Evolutionary conservation across 768 basidiomycete species (phyloP), one percentile per base, ranked within the genome.

Genomic region (Cyclocybe aegerita): DNA sequence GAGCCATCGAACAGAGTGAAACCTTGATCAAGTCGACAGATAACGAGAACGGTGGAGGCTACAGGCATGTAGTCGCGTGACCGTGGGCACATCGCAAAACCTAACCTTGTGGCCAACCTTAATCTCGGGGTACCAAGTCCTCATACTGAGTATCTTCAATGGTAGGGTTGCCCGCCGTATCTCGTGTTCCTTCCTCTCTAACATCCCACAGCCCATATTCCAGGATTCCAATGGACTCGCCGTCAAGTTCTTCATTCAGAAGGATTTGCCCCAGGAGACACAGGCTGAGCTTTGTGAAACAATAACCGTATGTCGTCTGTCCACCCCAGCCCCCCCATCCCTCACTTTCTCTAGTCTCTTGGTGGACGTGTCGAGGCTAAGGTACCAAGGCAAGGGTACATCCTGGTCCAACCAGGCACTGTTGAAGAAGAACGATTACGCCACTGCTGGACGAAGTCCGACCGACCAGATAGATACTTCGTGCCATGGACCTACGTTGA

Each of bases 171-270:
- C 16, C 31, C 49, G 5, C 12, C 35, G 37, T 33, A 31, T 43
- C 46, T 33, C 31, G 3, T 41, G 5, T 34, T 9, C 5, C 17
- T 23, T n/a, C 46, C 14, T 14, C 43, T 46, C 46, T 14, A 29
- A 12, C 40, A 15, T 48, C 1, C 30, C 17, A 1, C 52, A 88
- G 86, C 81, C 83, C 41, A 82, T 90, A 51, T 90, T 90, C 49
- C 86, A 88, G 64, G 88, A 88, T 57, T 65, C 58, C 54, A 80
- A 77, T 60, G 83, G 83, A 35, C 66, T 87, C 45, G 79, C 87
- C 2, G 69, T 89, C 75, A 92, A 91, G 61, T 92, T 92, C 63
- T 92, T 91, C 65, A 79, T 92, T 14, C 89, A 91, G 62, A 89
- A 88, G 60, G 88, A 91, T 64, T 73, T 92, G 7, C 67, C 80